Base-by-base conservation (phyloP, 2,329 filamentous ascomycete species). In the Trichoderma sp. region DNA sequence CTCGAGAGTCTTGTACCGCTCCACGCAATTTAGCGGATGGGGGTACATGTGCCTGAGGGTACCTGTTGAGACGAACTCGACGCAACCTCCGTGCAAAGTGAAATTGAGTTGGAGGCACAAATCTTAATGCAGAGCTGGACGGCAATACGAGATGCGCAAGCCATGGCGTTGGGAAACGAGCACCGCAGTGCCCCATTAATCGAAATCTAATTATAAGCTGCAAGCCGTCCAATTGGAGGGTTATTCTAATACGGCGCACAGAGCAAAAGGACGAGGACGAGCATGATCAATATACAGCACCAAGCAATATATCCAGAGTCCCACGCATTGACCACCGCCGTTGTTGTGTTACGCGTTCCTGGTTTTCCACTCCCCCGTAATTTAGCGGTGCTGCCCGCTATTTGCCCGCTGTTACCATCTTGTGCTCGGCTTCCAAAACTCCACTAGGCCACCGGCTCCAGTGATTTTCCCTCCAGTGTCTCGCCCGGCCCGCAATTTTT, bases 61-160 rank as follows among this genome's bases (percentile, higher is more conserved):
- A 19, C 50, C 27, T 32, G 27, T 34, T 54, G 29, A 57, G 32
- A 57, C 37, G 54, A 37, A 17, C 22, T 8, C 25, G 54, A 35
- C 37, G 54, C 34, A 57, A 25, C 34, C 22, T 57, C n/a, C 9
- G 25, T 35, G 34, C 19, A 19, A 29, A 57, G 22, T 25, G 52
- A 54, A 54, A 54, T 54, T 54, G 52, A 54, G 52, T 54, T 54
- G 29, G 52, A 54, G n/a, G 52, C 52, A 22, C 54, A 35, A 57
- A 57, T 57, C 34, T 37, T 57, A 37, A 57, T 57, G 54, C 32
- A 17, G 25, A 12, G 29, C 52, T 48, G 42, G 42, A 48, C 42
- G 19, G 32, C 17, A 54, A 54, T 54, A 57, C 34, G 54, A 57
- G 32, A 27, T 25, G 34, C 19, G 25, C 34, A 57, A 57, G 32